Percentiles rank a stretch among this genome's conserved stretches.
phyloP scores from a whole-genome alignment of 148 eudicot genomes.

The Rhododendron mucronatum region DNA sequence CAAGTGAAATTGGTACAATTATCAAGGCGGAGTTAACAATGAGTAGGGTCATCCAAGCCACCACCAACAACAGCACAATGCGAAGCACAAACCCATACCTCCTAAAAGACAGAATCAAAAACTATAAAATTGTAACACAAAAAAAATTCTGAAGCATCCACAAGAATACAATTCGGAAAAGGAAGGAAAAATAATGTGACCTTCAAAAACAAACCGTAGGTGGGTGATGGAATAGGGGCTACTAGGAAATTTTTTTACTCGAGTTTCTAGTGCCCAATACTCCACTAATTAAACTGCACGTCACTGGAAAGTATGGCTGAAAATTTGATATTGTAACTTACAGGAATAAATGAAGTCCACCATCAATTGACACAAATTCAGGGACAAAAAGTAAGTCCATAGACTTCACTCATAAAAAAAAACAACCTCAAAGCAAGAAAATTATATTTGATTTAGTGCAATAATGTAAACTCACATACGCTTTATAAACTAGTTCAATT shows the following conservation, averaged over 20 bases:
- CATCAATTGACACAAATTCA: neutral
- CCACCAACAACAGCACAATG: conserved; percentile 73
- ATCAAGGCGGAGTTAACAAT: conserved; percentile 69
- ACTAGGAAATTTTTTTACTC: neutral
- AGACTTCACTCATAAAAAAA: neutral
- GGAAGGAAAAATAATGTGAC: neutral
- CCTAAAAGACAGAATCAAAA: conserved; percentile 30
- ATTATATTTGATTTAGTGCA: neutral
- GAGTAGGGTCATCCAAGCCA: conserved; percentile 98
- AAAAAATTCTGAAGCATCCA: neutral
- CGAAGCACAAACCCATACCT: conserved; percentile 78
- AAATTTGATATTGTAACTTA: neutral
- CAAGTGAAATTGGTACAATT: conserved; percentile 78
- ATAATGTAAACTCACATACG: neutral
- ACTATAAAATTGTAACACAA: neutral
- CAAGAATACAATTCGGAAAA: neutral
- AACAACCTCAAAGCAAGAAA: neutral
- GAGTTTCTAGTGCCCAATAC: neutral
- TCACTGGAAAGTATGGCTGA: neutral
- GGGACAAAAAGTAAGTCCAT: neutral
- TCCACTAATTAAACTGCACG: neutral
- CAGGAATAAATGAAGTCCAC: neutral
- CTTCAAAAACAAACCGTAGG: neutral
- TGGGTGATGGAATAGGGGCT: neutral
- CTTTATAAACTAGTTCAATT: neutral